Evolutionary conservation across 2,329 filamentous ascomycete genomes (phyloP).

Genomic region (Cladosporium phlei): DNA sequence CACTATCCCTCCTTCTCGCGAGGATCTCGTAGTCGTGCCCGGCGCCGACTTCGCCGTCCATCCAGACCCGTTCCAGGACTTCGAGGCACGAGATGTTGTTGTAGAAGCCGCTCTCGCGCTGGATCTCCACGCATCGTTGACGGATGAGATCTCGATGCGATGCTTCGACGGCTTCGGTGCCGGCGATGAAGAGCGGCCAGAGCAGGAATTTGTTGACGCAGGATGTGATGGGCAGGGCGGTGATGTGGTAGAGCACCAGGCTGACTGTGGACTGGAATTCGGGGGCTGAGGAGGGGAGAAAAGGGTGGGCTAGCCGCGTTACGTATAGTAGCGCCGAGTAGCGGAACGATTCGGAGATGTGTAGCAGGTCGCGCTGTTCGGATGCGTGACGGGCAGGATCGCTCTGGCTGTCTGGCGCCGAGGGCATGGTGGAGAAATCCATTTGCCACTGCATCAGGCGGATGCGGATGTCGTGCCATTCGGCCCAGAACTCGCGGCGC

Average conservation of each 20-base stretch:
- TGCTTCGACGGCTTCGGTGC: constrained; percentile 81
- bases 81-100: constrained; percentile 86
- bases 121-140: constrained; percentile 76
- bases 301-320: constrained; percentile 76
- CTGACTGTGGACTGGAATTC: constrained; percentile 80
- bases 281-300: constrained; percentile 64
- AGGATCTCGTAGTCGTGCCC: constrained; percentile 25
- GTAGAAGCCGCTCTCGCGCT: constrained; percentile 83
- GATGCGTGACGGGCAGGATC: constrained; percentile 27
- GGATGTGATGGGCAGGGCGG: constrained; percentile 66
- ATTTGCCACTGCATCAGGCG: constrained; percentile 80
- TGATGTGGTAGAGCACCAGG: constrained; percentile 78
- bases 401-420: constrained; percentile 29
- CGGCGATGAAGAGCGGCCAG: constrained; percentile 88
- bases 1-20: constrained; percentile 20
- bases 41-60: constrained; percentile 26
- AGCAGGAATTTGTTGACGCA: constrained; percentile 81
- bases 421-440: constrained; percentile 35
- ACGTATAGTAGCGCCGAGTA: constrained; percentile 86
- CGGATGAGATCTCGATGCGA: constrained; percentile 74
- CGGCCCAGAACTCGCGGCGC: constrained; percentile 65
- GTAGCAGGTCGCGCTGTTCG: constrained; percentile 65
- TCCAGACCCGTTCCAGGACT: constrained; percentile 81
- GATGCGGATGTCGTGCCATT: constrained; percentile 76
- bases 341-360: constrained; percentile 85